These are phyloP conservation scores for Halophytophthora polymorphica DNA, from an alignment of 352 stramenopile species.

Conservation along the genomic window DNA sequence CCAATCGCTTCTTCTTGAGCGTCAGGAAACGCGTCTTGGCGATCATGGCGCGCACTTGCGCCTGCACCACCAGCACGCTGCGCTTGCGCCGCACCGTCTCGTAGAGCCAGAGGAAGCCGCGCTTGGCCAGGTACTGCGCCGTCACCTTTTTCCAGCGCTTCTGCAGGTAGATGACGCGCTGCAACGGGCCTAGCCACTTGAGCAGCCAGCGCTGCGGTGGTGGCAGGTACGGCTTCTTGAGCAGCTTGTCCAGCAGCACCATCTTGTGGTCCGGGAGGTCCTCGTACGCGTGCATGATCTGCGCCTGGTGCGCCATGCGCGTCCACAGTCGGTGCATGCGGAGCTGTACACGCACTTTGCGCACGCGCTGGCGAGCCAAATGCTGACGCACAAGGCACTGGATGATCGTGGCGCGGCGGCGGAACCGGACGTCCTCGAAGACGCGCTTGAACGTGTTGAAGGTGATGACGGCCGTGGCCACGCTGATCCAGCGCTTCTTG, in stretches of 20 bases:
- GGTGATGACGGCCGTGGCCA: slow-evolving; percentile 62
- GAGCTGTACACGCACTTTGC: slow-evolving; percentile 51
- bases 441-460: slow-evolving; percentile 74
- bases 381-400: slow-evolving; percentile 80
- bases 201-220: slow-evolving; percentile 70
- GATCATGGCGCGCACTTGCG: slow-evolving; percentile 57
- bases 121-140: slow-evolving; percentile 69
- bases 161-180: slow-evolving; percentile 82
- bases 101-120: slow-evolving; percentile 77
- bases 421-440: slow-evolving; percentile 67
- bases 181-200: slow-evolving; percentile 80
- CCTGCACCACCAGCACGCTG: slow-evolving; percentile 62
- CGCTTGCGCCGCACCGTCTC: slow-evolving; percentile 63
- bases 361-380: slow-evolving; percentile 66
- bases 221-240: slow-evolving; percentile 63
- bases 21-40: slow-evolving; percentile 58
- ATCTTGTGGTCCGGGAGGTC: slow-evolving; percentile 84
- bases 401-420: slow-evolving; percentile 66
- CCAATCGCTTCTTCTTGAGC: slow-evolving; percentile 65
- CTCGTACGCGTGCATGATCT: slow-evolving; percentile 78
- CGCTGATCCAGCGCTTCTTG: slow-evolving; percentile 80
- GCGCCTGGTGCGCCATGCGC: slow-evolving; percentile 55
- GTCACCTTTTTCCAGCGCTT: slow-evolving; percentile 84
- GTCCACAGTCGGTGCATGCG: slow-evolving; percentile 66
- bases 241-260: slow-evolving; percentile 71